Evolutionary conservation across 1,284 basidiomycete genomes (phyloP), one percentile per base, ranked within the genome.

Genomic region (Cystobasidium pallidum): DNA sequence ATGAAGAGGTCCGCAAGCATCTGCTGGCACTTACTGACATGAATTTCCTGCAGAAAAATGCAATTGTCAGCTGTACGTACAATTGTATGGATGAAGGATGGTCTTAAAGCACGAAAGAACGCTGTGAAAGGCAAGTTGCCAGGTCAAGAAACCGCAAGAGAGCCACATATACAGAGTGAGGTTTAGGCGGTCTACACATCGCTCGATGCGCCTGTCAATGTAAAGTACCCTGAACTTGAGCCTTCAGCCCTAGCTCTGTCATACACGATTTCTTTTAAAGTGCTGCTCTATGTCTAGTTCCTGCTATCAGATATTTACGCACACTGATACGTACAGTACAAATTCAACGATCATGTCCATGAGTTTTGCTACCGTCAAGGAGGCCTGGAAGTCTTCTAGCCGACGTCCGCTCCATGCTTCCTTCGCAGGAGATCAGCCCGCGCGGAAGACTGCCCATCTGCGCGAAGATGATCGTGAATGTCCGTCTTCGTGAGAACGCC

Each of bases 61-160:
- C 68, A 71, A 49, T 21, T 71, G 41, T 63, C 59, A 7, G 68
- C 68, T 21, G 68, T 71, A 26, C 68, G 68, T 4, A 71, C 68
- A 11, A 57, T 64, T 59, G 68, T 71, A 7, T 71, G 68, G 68
- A 71, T 71, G 68, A 71, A 71, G 26, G 68, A 71, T 21, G 68
- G 68, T 47, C 68, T 71, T 1, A 51, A 58, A 47, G 19, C 68
- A 24, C 59, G 68, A 45, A 71, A 71, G 68, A 64, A 71, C 26
- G 61, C 59, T 21, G 30, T 71, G 47, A 71, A 64, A 61, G 32
- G 34, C 47, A 71, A 71, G 39, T 51, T 71, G 24, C 68, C 68
- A 19, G 68, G 68, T n/a, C 47, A 54, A 8, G 52, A 51, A 28
- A 51, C 11, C 19, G n/a, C 59, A 3, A 45, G 34, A 36, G 68